Base-by-base conservation (phyloP, 306 rosid species). In the Quercus robur region DNA sequence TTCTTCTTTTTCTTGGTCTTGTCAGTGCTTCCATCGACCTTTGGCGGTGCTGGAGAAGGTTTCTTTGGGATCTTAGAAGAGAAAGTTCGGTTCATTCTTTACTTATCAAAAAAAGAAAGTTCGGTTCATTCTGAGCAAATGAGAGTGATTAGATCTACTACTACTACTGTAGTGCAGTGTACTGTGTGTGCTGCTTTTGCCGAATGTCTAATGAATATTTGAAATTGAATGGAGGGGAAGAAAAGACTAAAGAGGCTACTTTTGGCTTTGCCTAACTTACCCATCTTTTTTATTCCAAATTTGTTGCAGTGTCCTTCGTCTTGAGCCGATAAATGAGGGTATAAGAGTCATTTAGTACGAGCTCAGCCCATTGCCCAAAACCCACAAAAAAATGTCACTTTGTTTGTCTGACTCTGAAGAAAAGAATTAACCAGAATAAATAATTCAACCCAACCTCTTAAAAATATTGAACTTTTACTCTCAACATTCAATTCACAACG, bases 81-180 rank as follows among this genome's bases (percentile, higher is more conserved):
- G 80, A 81, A 77, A 61, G 90, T 57, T 69, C 63, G 86, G 79
- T 81, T 89, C 93, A 89, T 91, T 14, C 81, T 67, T n/a, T n/a
- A n/a, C n/a, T n/a, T n/a, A n/a, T n/a, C n/a, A n/a, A n/a, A n/a
- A n/a, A n/a, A n/a, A 86, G 80, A 81, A 77, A 61, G 90, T 57
- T 69, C 63, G 86, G 79, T 81, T 89, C 93, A 89, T 91, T 14
- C 81, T 67, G 79, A 82, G 70, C 78, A 54, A 58, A 33, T 25
- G 35, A 12, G 79, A 63, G 70, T 5, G 41, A 9, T n/a, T 6
- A 30, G 72, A 35, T 68, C 72, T 35, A 63, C 51, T 19, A 35
- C 72, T 41, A 41, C 12, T 4, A 10, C 72, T 33, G 54, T 13
- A 3, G 54, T 49, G 54, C 54, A 49, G 17, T 12, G 51, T 14